Percentiles rank a stretch among this genome's conserved stretches.
These are phyloP conservation scores for Nakaseomyces glabratus DNA, from an alignment of 1,139 yeast genomes.

Conservation along the genomic window DNA sequence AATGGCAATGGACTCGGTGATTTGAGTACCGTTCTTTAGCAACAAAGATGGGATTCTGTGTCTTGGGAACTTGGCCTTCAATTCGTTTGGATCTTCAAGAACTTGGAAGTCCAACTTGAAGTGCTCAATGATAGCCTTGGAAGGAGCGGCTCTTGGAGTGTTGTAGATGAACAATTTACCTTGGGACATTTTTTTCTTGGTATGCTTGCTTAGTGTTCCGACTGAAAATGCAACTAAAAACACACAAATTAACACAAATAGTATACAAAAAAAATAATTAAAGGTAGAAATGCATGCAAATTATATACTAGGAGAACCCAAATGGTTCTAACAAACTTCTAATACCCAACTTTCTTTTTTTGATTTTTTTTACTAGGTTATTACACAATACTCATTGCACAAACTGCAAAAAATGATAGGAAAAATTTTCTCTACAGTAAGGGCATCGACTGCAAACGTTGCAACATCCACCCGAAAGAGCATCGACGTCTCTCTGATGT, in stretches of 20 bases:
- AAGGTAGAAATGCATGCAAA: too few relatives aligned
- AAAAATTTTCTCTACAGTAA: too few relatives aligned
- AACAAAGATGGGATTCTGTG: conserved; percentile 66
- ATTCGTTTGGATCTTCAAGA: conserved; percentile 37
- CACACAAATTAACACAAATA: background rate
- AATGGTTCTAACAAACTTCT: too few relatives aligned
- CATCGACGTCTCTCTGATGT: too few relatives aligned
- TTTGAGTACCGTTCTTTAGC: conserved; percentile 71
- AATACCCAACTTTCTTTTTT: too few relatives aligned
- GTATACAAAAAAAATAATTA: background rate
- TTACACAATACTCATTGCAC: too few relatives aligned
- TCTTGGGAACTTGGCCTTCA: conserved; percentile 56
- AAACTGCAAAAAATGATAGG: too few relatives aligned
- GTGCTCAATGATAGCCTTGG: conserved; percentile 70
- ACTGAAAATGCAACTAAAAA: background rate
- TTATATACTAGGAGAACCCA: too few relatives aligned
- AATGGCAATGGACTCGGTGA: conserved; percentile 73
- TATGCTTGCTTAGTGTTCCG: conserved; percentile 13
- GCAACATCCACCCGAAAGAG: too few relatives aligned
- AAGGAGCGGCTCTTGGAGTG: conserved; percentile 46
- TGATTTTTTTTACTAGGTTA: too few relatives aligned
- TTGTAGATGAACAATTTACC: conserved; percentile 52
- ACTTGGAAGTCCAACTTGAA: conserved; percentile 63
- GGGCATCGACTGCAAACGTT: too few relatives aligned
- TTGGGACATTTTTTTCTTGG: conserved; percentile 50